phyloP scores from a whole-genome alignment of 2,329 filamentous ascomycete species.

The Calonectria henricotiae region DNA sequence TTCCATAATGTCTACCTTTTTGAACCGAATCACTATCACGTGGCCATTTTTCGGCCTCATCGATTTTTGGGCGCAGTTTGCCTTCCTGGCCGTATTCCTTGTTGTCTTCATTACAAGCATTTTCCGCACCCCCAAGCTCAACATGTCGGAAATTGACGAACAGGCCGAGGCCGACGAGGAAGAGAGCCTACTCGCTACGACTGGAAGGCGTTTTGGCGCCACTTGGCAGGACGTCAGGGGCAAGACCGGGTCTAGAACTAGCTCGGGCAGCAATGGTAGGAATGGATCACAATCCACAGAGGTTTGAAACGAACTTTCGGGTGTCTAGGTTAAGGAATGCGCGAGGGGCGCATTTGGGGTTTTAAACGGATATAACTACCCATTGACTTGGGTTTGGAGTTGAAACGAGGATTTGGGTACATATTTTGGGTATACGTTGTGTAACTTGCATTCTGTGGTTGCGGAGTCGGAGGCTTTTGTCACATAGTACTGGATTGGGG shows the following conservation, averaged over 20 bases:
- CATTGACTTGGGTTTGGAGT: conserved; percentile 16
- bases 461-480: conserved; percentile 3
- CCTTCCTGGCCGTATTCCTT: conserved; percentile 87
- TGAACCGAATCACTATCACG: conserved; percentile 93
- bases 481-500: conserved; percentile 24
- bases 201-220: conserved; percentile 85
- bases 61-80: conserved; percentile 98
- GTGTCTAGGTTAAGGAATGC: conserved; percentile 25
- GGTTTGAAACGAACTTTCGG: conserved; percentile 35
- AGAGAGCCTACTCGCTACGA: conserved; percentile 89
- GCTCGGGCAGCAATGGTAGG: conserved; percentile 27
- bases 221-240: conserved; percentile 92
- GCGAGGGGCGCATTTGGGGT: not conserved
- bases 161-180: conserved; percentile 95
- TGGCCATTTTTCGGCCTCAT: conserved; percentile 95
- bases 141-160: conserved; percentile 85
- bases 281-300: conserved; percentile 45
- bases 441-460: conserved; percentile 8
- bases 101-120: conserved; percentile 85
- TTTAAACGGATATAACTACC: not conserved
- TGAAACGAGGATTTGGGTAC: conserved; percentile 26
- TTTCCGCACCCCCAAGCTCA: conserved; percentile 84
- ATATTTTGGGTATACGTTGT: conserved; percentile 26
- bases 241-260: conserved; percentile 46
- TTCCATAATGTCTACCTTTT: conserved; percentile 90